These are phyloP conservation scores for Davidsoniella virescens DNA, from an alignment of 2,329 filamentous ascomycete species.

Conservation along the genomic window DNA sequence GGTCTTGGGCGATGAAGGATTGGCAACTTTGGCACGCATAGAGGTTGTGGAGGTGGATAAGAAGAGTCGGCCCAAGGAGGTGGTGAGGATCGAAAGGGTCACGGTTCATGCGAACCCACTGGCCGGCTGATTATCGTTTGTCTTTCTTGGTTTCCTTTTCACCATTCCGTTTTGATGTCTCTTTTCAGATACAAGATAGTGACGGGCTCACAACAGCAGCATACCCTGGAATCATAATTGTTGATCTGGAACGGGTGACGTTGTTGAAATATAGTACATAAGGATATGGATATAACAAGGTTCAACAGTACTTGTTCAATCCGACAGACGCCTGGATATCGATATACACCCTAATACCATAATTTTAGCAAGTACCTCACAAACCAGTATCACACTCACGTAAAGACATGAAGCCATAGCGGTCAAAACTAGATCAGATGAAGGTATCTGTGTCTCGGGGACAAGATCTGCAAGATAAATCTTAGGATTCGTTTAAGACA, in stretches of 20 bases:
- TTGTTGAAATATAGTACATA: too few species aligned
- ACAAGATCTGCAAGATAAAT: too few species aligned
- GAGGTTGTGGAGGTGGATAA: slow-evolving; percentile 60
- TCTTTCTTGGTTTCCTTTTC: neutral
- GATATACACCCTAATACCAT: neutral
- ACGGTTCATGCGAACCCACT: slow-evolving; percentile 69
- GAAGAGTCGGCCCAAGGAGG: slow-evolving; percentile 57
- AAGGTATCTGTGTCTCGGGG: too few species aligned
- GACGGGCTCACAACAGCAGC: too few species aligned
- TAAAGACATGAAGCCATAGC: too few species aligned
- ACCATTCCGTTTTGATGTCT: neutral
- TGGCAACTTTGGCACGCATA: slow-evolving; percentile 51
- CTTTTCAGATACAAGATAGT: too few species aligned
- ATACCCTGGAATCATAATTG: too few species aligned
- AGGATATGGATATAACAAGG: neutral
- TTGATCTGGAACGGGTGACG: too few species aligned
- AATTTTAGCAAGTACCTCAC: neutral
- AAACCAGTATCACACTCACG: too few species aligned
- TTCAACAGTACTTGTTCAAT: slow-evolving; percentile 5
- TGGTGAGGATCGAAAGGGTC: slow-evolving; percentile 48
- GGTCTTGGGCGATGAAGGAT: slow-evolving; percentile 47
- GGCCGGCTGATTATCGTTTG: slow-evolving; percentile 32
- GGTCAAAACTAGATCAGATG: too few species aligned
- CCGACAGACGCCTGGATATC: neutral
- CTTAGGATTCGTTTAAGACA: too few species aligned